Percentiles rank a stretch among this genome's conserved stretches.
These are phyloP conservation scores for Solanum hybrid DNA, from an alignment of 305 asterid genomes.

Conservation along the genomic window DNA sequence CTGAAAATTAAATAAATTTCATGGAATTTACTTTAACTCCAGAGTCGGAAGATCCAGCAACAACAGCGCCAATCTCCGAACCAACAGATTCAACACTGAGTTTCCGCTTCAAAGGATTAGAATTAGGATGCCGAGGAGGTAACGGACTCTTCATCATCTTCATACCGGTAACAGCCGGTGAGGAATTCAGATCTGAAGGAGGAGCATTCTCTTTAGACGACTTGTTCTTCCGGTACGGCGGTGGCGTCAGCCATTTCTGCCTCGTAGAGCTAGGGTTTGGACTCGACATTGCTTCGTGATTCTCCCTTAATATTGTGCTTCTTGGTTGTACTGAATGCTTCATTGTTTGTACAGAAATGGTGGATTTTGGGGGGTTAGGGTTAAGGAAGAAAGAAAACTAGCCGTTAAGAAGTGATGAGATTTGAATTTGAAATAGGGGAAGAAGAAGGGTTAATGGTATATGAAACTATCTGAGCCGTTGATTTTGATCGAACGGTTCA, in stretches of 20 bases:
- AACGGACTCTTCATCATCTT: constrained; percentile 70
- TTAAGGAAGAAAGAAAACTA: not conserved
- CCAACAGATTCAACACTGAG: constrained; percentile 51
- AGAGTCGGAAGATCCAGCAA: constrained; percentile 43
- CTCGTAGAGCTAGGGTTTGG: constrained; percentile 48
- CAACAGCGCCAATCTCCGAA: constrained; percentile 28
- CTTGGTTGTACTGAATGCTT: constrained; percentile 45
- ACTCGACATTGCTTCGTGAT: constrained; percentile 28
- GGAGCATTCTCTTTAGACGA: constrained; percentile 79
- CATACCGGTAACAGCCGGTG: constrained; percentile 27
- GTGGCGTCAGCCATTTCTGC: constrained; percentile 23
- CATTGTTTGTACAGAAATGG: constrained; percentile 17
- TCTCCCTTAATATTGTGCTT: constrained; percentile 49
- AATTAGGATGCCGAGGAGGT: constrained; percentile 84
- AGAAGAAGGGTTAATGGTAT: not conserved
- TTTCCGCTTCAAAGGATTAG: constrained; percentile 48
- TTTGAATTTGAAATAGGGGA: not conserved
- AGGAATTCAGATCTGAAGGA: constrained; percentile 40
- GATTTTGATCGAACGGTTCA: not conserved
- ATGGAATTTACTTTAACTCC: constrained; percentile 65
- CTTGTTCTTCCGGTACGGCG: constrained; percentile 43
- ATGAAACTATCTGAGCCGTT: not conserved
- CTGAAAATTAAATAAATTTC: not conserved
- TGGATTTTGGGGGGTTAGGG: not conserved
- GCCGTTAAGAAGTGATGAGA: not conserved